These are phyloP conservation scores for Starmerella asiatica DNA, from an alignment of 805 yeast species.

Conservation along the genomic window DNA sequence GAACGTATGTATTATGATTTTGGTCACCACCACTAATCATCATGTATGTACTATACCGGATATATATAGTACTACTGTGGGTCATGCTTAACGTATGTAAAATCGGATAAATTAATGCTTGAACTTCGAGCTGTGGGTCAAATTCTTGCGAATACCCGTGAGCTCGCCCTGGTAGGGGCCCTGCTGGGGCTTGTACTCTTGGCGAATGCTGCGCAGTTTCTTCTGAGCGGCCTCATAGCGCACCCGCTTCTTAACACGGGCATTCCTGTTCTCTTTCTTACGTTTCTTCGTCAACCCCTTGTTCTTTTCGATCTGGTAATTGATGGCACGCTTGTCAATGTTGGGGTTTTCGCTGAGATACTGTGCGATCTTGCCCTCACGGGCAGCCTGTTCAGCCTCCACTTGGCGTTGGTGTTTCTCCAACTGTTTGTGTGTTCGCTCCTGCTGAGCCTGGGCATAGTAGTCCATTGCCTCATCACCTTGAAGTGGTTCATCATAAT, in stretches of 20 bases:
- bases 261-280: slow-evolving; percentile 84
- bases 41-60: not conserved
- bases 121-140: slow-evolving; percentile 71
- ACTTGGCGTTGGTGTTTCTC: slow-evolving; percentile 47
- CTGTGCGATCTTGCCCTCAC: slow-evolving; percentile 71
- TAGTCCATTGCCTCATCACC: slow-evolving; percentile 7
- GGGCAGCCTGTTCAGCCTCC: slow-evolving; percentile 62
- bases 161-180: slow-evolving; percentile 86
- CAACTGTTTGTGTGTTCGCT: slow-evolving; percentile 38
- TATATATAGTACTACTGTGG: not conserved
- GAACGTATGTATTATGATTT: not conserved
- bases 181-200: slow-evolving; percentile 62
- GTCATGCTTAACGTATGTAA: not conserved
- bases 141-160: slow-evolving; percentile 93
- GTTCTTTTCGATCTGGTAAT: slow-evolving; percentile 88
- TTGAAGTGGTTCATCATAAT: slow-evolving; percentile 14
- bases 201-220: slow-evolving; percentile 80
- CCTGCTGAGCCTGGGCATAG: slow-evolving; percentile 35
- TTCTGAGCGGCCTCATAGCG: slow-evolving; percentile 89
- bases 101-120: slow-evolving; percentile 4
- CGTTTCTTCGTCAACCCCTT: slow-evolving; percentile 90
- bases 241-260: slow-evolving; percentile 97
- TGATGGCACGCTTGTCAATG: slow-evolving; percentile 86
- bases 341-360: slow-evolving; percentile 51
- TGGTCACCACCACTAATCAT: not conserved